Evolutionary conservation across 2,329 filamentous ascomycete species (phyloP).

Genomic region (Bimuria novae-zelandiae): DNA sequence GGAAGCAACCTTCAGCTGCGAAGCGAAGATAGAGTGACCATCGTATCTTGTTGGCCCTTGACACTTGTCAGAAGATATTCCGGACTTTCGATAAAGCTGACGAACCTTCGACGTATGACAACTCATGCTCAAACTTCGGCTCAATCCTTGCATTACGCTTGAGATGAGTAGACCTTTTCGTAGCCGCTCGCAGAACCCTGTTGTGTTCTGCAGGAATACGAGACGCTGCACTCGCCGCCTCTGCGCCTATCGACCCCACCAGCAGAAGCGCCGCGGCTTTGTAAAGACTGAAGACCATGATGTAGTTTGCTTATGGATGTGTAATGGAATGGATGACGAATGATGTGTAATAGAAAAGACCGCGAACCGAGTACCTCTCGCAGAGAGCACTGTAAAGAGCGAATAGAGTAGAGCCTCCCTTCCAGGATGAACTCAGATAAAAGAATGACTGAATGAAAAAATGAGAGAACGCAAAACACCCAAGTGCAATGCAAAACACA

Average conservation of each 20-base stretch:
- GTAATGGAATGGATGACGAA: neutral
- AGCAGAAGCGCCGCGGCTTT: constrained; percentile 21
- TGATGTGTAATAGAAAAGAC: constrained; percentile 1
- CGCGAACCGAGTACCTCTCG: constrained; percentile 4
- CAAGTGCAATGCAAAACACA: constrained; percentile 6
- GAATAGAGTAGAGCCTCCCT: constrained; percentile 8
- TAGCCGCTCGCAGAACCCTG: constrained; percentile 40
- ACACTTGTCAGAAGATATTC: constrained; percentile 6
- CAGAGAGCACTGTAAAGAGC: constrained; percentile 7
- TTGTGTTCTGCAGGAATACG: constrained; percentile 12
- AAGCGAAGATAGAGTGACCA: constrained; percentile 38
- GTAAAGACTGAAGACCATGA: constrained; percentile 8
- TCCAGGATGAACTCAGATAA: neutral
- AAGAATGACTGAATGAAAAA: constrained; percentile 8
- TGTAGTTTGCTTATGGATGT: neutral
- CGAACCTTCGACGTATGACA: constrained; percentile 43
- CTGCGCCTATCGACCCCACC: constrained; percentile 19
- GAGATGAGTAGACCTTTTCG: constrained; percentile 30
- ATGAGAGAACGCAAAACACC: constrained; percentile 7
- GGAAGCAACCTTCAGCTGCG: constrained; percentile 38
- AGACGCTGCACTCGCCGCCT: constrained; percentile 12
- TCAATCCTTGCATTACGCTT: constrained; percentile 31
- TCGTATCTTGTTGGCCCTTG: constrained; percentile 31
- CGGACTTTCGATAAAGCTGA: neutral
- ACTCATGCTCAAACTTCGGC: constrained; percentile 31